Evolutionary conservation across 2,329 filamentous ascomycete species (phyloP).

Genomic region (Neoscytalidium dimidiatum): DNA sequence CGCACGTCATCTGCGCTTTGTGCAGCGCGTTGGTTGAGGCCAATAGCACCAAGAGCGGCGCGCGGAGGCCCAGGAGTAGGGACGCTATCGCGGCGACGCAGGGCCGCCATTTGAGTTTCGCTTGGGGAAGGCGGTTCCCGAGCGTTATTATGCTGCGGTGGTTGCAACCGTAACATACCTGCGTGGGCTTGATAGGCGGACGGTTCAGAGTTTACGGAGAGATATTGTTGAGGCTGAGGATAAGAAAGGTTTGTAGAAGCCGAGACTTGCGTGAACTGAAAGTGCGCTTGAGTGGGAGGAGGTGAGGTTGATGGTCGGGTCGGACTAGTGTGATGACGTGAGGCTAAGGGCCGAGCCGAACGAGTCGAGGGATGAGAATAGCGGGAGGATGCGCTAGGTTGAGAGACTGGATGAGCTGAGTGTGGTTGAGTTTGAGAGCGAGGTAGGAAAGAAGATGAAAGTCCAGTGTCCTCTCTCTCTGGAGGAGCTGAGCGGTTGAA

Average conservation of each 20-base stretch:
- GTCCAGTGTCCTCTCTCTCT: background rate
- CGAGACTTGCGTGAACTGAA: background rate
- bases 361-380: background rate
- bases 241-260: background rate
- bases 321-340: slow-evolving; percentile 12
- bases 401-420: background rate
- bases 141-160: background rate
- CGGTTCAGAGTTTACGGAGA: background rate
- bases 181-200: background rate
- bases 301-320: slow-evolving; percentile 5
- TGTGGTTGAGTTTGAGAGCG: background rate
- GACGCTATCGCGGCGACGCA: slow-evolving; percentile 9
- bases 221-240: background rate
- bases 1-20: slow-evolving; percentile 15
- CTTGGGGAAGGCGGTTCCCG: background rate
- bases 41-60: background rate
- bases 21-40: slow-evolving; percentile 1
- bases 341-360: background rate
- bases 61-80: background rate
- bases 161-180: background rate
- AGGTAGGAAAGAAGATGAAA: background rate
- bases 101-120: background rate
- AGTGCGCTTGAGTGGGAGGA: background rate
- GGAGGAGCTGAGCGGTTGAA: slow-evolving; percentile 7
- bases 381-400: background rate